Base-by-base conservation (phyloP, 768 basidiomycete species). In the Butyriboletus loyo region DNA sequence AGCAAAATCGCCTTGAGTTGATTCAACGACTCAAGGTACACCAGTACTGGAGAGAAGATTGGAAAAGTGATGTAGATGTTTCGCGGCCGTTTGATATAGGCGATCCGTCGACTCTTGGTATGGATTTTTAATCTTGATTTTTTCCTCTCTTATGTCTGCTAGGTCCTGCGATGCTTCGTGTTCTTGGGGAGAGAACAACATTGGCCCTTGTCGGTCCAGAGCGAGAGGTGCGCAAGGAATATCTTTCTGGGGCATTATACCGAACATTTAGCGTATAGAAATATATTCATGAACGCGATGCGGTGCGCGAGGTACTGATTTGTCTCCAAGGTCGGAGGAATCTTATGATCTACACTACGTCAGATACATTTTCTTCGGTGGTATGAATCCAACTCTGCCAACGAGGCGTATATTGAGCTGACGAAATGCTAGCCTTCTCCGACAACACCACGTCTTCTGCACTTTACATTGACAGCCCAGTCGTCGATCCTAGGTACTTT, bases 31-130 rank as follows among this genome's bases (percentile, higher is more conserved):
- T 92, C 24, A 79, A 78, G 56, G 67, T 73, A 4, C 75, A 72
- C 46, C 90, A 92, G 58, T 91, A 91, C 61, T 92, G 90, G 90
- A 77, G 80, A 56, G 69, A 77, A 2, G 82, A 80, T 24, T 89
- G 86, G 86, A 72, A 71, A 46, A 75, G 75, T 1, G 77, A 81
- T 57, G 71, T 72, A 22, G 65, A 75, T 56, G 50, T 73, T 13
- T 65, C 63, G 15, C 68, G 70, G 21, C 69, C 69, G 4, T 89
- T 92, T 60, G 71, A 85, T 61, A 66, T 91, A 19, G 82, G 83
- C 1, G 82, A 89, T 61, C 81, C 86, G 9, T 90, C 88, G 2
- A 86, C 88, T 3, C 71, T 92, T 32, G 89, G 88, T 83, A 61
- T 36, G 72, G 35, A 44, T 42, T 32, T 38, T 42, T 10, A 36